Conservation (phyloP, 139 green algal species). For the Chlamydomonas sp. region DNA sequence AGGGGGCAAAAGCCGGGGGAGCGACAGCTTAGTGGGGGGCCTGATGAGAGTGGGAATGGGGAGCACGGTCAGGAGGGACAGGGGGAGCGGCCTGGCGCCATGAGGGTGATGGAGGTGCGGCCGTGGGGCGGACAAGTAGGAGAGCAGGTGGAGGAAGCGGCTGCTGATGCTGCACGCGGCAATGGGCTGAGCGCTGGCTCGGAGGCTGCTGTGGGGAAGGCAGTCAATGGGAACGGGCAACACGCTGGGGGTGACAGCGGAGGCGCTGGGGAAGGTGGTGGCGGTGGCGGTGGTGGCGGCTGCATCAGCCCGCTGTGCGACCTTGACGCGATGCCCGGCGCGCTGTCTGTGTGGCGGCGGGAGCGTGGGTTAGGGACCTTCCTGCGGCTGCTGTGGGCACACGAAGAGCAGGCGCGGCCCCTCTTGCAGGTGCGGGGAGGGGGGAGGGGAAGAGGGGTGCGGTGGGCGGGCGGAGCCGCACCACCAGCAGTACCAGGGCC, state of each 20-base stretch:
- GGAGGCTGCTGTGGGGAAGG: too few relatives aligned
- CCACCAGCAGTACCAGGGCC: too few relatives aligned
- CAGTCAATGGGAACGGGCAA: too few relatives aligned
- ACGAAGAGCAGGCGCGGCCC: background rate
- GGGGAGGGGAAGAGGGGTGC: background rate
- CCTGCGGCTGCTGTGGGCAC: constrained; percentile 28
- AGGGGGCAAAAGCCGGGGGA: background rate
- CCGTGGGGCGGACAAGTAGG: too few relatives aligned
- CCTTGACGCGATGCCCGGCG: background rate
- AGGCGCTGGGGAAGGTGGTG: background rate
- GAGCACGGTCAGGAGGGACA: background rate
- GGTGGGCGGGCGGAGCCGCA: too few relatives aligned
- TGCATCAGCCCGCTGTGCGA: background rate
- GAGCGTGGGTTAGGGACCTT: constrained; percentile 5
- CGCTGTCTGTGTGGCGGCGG: constrained; percentile 29
- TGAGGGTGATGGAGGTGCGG: too few relatives aligned
- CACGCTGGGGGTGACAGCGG: too few relatives aligned
- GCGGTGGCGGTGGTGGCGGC: background rate
- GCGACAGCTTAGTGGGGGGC: background rate
- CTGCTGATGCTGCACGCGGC: too few relatives aligned
- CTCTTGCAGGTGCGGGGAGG: background rate
- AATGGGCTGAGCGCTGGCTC: too few relatives aligned
- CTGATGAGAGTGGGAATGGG: background rate
- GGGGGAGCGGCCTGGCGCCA: background rate
- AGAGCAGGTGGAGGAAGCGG: too few relatives aligned